Percentiles rank a stretch among this genome's conserved stretches.
Conservation (phyloP, 176 grass and related monocot species). For the Aechmea fasciata region DNA sequence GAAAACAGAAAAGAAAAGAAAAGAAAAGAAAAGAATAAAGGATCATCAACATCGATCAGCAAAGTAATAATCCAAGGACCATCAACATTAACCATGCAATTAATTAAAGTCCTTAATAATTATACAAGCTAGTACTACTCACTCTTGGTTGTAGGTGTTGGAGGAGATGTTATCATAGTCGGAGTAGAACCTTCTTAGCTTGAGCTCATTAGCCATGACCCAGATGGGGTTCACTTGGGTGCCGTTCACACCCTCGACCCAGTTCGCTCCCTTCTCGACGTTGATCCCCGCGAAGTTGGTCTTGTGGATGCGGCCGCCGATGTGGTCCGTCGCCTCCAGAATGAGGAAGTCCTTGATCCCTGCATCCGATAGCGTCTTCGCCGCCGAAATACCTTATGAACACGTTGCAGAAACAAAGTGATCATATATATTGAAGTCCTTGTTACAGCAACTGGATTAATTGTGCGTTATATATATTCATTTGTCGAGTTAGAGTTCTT, state of each 20-base stretch:
- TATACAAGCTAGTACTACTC: not conserved
- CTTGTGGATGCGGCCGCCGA: slow-evolving; percentile 59
- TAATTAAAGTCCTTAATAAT: not conserved
- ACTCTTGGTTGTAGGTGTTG: slow-evolving; percentile 51
- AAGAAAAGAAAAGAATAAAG: not conserved
- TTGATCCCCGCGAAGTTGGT: slow-evolving; percentile 36
- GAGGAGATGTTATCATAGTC: slow-evolving; percentile 27
- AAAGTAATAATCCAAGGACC: not conserved
- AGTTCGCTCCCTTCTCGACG: slow-evolving; percentile 62
- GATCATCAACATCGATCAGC: not conserved
- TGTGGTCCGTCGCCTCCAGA: slow-evolving; percentile 43
- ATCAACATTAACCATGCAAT: not conserved
- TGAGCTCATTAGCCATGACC: slow-evolving; percentile 47
- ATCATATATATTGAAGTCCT: no score
- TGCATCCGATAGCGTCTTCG: slow-evolving; percentile 48
- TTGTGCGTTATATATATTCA: no score
- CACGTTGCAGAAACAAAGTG: not conserved
- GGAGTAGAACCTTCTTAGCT: slow-evolving; percentile 46
- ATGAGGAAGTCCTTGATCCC: slow-evolving; percentile 54
- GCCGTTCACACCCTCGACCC: slow-evolving; percentile 60
- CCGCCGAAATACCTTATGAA: slow-evolving; percentile 54
- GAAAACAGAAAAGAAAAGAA: not conserved
- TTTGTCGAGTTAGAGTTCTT: not conserved
- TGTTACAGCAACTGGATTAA: not conserved
- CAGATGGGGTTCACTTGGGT: slow-evolving; percentile 51